Percentiles rank a stretch among this genome's conserved stretches.
These are phyloP conservation scores for Martensiomyces pterosporus DNA, from an alignment of 192 early-diverging fungal genomes.

Conservation along the genomic window DNA sequence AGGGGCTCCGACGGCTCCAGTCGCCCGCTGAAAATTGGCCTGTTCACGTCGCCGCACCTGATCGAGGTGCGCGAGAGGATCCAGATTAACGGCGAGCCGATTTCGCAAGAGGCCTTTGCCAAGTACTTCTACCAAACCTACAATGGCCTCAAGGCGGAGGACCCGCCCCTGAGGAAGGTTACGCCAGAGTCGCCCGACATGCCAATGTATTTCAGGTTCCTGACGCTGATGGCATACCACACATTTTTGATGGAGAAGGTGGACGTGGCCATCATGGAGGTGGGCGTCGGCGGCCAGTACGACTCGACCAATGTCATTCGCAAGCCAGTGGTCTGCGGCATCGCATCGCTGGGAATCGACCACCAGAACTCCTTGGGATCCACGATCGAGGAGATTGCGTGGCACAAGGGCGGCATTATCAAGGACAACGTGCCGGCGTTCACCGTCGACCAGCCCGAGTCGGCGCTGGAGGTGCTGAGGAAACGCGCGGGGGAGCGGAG, in stretches of 20 bases:
- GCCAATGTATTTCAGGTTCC: slow-evolving; percentile 86
- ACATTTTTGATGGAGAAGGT: slow-evolving; percentile 78
- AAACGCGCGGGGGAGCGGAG: slow-evolving; percentile 63
- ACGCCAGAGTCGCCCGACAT: slow-evolving; percentile 16
- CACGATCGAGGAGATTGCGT: slow-evolving; percentile 72
- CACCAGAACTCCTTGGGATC: slow-evolving; percentile 66
- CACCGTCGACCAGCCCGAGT: slow-evolving; percentile 64
- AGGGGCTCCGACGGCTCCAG: slow-evolving; percentile 7
- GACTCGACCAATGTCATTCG: slow-evolving; percentile 79
- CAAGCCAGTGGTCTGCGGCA: slow-evolving; percentile 71
- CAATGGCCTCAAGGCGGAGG: slow-evolving; percentile 57
- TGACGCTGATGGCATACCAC: slow-evolving; percentile 89
- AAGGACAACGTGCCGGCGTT: slow-evolving; percentile 68
- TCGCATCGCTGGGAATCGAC: slow-evolving; percentile 76
- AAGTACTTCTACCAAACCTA: slow-evolving; percentile 87
- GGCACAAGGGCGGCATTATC: slow-evolving; percentile 84
- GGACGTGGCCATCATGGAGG: slow-evolving; percentile 77
- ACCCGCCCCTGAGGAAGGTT: slow-evolving; percentile 25
- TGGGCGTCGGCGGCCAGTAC: slow-evolving; percentile 81
- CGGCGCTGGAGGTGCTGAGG: slow-evolving; percentile 64
- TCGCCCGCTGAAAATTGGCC: slow-evolving; percentile 53
- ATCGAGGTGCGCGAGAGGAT: slow-evolving; percentile 91
- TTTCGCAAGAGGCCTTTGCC: slow-evolving; percentile 68
- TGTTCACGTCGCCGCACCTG: slow-evolving; percentile 93
- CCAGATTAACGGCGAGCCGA: slow-evolving; percentile 80